phyloP scores from a whole-genome alignment of 805 yeast species.

The Ogataea angusta region DNA sequence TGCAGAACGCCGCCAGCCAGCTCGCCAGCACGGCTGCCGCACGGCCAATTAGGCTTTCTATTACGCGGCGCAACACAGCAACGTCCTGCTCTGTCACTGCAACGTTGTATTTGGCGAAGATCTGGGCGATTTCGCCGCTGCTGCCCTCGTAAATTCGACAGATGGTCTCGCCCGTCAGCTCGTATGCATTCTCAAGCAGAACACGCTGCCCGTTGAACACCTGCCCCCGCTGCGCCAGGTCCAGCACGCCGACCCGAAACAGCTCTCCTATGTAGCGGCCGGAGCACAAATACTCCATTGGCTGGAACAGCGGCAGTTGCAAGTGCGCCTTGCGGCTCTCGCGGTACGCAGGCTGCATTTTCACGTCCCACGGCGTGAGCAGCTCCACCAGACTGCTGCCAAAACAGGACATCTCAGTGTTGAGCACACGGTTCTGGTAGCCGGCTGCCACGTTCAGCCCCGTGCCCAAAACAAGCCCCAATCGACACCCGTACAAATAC shows the following conservation, averaged over 20 bases:
- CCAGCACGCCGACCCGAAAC: slow-evolving; percentile 41
- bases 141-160: slow-evolving; percentile 36
- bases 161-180: slow-evolving; percentile 37
- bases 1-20: slow-evolving; percentile 37
- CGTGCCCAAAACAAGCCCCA: slow-evolving; percentile 67
- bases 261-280: slow-evolving; percentile 58
- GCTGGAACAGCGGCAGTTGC: slow-evolving; percentile 39
- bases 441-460: slow-evolving; percentile 58
- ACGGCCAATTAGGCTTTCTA: slow-evolving; percentile 40
- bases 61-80: slow-evolving; percentile 18
- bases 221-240: slow-evolving; percentile 26
- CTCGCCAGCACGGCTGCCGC: slow-evolving; percentile 43
- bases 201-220: slow-evolving; percentile 7
- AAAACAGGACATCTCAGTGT: slow-evolving; percentile 56
- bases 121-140: background rate
- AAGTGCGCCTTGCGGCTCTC: background rate
- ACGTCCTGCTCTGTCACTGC: background rate
- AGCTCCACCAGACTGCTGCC: slow-evolving; percentile 39
- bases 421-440: slow-evolving; percentile 32
- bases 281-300: slow-evolving; percentile 51
- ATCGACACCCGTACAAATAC: slow-evolving; percentile 31
- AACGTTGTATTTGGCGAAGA: background rate
- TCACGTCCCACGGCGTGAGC: slow-evolving; percentile 39
- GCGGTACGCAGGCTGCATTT: slow-evolving; percentile 23
- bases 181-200: slow-evolving; percentile 2